A percentile compares a stretch with the other conserved stretches of the same genome.
These are phyloP conservation scores for Samsoniella hepiali DNA, from an alignment of 2,329 filamentous ascomycete species.

Conservation along the genomic window DNA sequence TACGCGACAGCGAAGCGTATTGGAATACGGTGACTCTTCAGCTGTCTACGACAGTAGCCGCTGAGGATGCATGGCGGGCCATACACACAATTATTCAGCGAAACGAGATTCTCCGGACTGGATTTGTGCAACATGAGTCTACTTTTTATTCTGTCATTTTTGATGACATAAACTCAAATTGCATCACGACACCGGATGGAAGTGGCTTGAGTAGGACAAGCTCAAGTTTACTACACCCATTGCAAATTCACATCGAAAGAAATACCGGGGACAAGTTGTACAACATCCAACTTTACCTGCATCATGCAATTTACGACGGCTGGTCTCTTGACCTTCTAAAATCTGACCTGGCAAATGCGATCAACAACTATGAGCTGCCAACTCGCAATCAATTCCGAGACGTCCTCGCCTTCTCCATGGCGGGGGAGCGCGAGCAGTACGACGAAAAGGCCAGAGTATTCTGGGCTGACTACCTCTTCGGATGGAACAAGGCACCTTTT, in stretches of 20 bases:
- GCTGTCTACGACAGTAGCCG: slow-evolving; percentile 38
- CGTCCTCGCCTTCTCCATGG: slow-evolving; percentile 51
- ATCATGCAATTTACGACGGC: slow-evolving; percentile 88
- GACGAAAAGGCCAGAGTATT: slow-evolving; percentile 53
- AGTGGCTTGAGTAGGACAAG: slow-evolving; percentile 30
- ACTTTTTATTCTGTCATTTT: slow-evolving; percentile 53
- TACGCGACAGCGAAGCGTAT: slow-evolving; percentile 58
- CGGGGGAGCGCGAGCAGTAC: slow-evolving; percentile 25
- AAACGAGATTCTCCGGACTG: slow-evolving; percentile 70
- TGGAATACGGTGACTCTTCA: slow-evolving; percentile 73
- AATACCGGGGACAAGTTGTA: slow-evolving; percentile 26
- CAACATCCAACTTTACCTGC: slow-evolving; percentile 55
- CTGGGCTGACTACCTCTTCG: slow-evolving; percentile 66
- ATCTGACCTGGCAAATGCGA: slow-evolving; percentile 58
- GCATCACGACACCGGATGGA: slow-evolving; percentile 41
- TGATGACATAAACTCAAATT: slow-evolving; percentile 42
- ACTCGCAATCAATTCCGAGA: slow-evolving; percentile 57
- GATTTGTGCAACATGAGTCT: slow-evolving; percentile 58
- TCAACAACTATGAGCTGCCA: slow-evolving; percentile 32
- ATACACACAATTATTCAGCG: slow-evolving; percentile 46
- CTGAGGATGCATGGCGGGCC: slow-evolving; percentile 43
- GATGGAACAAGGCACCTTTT: slow-evolving; percentile 51
- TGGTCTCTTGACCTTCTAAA: slow-evolving; percentile 81
- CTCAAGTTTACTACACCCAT: slow-evolving; percentile 50
- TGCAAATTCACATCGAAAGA: slow-evolving; percentile 55